phyloP scores from a whole-genome alignment of 371 early-diverging fungal genomes.

The Mucor velutinosus region DNA sequence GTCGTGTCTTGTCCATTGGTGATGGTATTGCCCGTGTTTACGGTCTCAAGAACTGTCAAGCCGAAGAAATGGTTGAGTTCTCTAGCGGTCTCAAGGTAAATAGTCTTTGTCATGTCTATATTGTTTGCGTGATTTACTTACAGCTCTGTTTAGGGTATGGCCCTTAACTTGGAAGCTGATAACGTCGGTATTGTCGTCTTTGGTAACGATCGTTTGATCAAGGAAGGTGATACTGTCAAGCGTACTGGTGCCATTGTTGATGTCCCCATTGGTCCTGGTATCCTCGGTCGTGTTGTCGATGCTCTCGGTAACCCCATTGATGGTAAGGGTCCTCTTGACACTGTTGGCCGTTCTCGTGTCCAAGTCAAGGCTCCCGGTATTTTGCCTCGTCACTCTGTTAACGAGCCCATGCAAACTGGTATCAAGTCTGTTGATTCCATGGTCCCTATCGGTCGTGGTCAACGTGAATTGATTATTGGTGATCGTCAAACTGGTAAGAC shows the following conservation, averaged over 20 bases:
- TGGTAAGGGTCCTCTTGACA: slow-evolving; percentile 93
- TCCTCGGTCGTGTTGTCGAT: slow-evolving; percentile 96
- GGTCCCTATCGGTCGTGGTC: no score
- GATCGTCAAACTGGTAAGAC: no score
- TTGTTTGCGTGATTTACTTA: neutral
- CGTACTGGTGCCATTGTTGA: slow-evolving; percentile 97
- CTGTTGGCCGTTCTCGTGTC: slow-evolving; percentile 83
- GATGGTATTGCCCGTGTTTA: slow-evolving; percentile 99
- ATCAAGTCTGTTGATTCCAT: no score
- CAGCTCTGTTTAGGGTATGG: slow-evolving; percentile 79
- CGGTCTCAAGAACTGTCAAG: slow-evolving; percentile 95
- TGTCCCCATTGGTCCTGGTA: slow-evolving; percentile 90
- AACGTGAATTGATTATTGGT: no score
- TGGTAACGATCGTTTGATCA: slow-evolving; percentile 93
- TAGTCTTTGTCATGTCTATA: neutral
- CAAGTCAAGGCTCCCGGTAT: no score
- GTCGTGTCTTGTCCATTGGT: slow-evolving; percentile 97
- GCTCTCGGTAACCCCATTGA: slow-evolving; percentile 97
- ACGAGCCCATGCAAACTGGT: no score
- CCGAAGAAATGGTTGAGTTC: slow-evolving; percentile 99
- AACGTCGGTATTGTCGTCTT: slow-evolving; percentile 99
- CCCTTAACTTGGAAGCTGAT: slow-evolving; percentile 97
- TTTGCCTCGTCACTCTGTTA: no score
- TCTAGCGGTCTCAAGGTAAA: slow-evolving; percentile 90
- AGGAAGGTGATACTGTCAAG: slow-evolving; percentile 95